Evolutionary conservation across 73 alveolate genomes (phyloP).

Genomic region (Paramecium biaurelia): DNA sequence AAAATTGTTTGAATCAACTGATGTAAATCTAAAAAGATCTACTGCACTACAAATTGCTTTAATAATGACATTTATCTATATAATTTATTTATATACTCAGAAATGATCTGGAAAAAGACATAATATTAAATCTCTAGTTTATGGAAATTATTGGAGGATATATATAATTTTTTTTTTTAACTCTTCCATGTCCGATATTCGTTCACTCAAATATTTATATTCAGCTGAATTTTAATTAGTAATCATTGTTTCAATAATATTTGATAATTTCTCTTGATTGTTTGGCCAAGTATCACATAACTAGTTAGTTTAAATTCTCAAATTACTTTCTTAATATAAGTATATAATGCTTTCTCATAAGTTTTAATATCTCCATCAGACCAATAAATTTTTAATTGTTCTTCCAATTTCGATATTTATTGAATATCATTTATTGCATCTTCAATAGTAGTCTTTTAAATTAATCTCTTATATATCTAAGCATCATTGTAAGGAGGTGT

Average conservation of each 20-base stretch:
- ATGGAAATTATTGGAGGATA: not conserved
- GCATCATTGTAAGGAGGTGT: not conserved
- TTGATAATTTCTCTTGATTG: not conserved
- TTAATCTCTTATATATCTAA: not conserved
- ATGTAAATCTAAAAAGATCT: slow-evolving; percentile 38
- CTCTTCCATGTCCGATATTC: not conserved
- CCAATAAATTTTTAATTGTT: not conserved
- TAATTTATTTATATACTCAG: not conserved
- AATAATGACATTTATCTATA: slow-evolving; percentile 1
- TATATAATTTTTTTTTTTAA: not conserved
- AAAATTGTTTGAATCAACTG: slow-evolving; percentile 5
- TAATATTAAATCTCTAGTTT: not conserved
- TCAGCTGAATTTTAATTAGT: not conserved
- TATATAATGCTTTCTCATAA: not conserved
- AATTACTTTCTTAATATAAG: slow-evolving; percentile 17
- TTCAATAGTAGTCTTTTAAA: not conserved
- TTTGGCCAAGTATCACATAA: slow-evolving; percentile 35
- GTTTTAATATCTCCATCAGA: not conserved
- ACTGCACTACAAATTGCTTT: not conserved
- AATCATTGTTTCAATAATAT: not conserved
- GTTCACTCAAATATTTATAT: not conserved
- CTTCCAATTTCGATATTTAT: slow-evolving; percentile 21
- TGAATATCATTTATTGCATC: slow-evolving; percentile 7
- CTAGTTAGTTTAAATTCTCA: not conserved
- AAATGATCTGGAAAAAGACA: not conserved